A percentile compares a stretch with the other conserved stretches of the same genome.
Evolutionary conservation across 371 early-diverging fungal genomes (phyloP).

Genomic region (Fennellomyces sp.): DNA sequence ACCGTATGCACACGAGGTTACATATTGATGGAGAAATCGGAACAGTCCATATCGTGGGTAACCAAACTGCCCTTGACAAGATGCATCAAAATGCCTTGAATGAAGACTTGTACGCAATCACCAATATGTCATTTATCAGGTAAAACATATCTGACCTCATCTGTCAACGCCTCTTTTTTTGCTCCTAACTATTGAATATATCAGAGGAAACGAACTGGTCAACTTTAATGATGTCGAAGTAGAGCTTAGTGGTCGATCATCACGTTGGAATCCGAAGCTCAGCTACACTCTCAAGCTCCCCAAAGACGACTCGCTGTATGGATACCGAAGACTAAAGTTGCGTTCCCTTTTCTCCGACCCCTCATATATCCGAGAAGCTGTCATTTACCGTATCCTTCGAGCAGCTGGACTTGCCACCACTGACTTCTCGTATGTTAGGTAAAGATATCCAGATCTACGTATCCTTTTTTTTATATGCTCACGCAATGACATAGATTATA

Average conservation of each 20-base stretch:
- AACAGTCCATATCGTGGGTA: slow-evolving; percentile 15
- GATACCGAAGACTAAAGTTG: slow-evolving; percentile 29
- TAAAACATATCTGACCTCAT: too few species aligned
- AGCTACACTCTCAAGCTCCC: slow-evolving; percentile 29
- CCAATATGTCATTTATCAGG: slow-evolving; percentile 20
- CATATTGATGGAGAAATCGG: slow-evolving; percentile 22
- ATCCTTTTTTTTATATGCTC: background rate
- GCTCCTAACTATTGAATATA: background rate
- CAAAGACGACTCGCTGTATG: slow-evolving; percentile 16
- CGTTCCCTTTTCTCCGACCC: slow-evolving; percentile 33
- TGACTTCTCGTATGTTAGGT: slow-evolving; percentile 28
- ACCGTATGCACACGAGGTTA: slow-evolving; percentile 15
- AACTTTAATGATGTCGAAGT: slow-evolving; percentile 20
- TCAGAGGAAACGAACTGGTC: slow-evolving; percentile 13
- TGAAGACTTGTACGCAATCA: slow-evolving; percentile 2
- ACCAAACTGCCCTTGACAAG: slow-evolving; percentile 3
- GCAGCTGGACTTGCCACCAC: slow-evolving; percentile 30
- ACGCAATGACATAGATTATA: slow-evolving; percentile 18
- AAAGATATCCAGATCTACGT: background rate
- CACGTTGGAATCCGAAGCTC: slow-evolving; percentile 27
- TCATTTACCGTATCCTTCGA: slow-evolving; percentile 25
- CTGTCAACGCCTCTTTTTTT: too few species aligned
- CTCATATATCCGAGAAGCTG: slow-evolving; percentile 38
- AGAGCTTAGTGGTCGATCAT: slow-evolving; percentile 29
- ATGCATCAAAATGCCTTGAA: slow-evolving; percentile 5